Conservation (phyloP, 2,329 filamentous ascomycete species). For the Cordyceps farinosa region DNA sequence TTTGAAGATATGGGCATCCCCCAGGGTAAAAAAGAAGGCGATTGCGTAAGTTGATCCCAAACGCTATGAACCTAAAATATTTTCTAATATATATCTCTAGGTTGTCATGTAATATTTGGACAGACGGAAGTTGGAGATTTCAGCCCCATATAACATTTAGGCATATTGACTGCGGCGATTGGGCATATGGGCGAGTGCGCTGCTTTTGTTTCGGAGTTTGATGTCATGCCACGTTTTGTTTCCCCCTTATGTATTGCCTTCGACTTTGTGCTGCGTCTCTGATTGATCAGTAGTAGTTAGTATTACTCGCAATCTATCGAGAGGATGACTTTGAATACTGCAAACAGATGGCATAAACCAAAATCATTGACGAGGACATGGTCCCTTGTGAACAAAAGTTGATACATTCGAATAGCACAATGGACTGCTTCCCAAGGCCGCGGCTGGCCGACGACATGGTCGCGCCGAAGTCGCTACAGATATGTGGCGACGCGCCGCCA, state of each 20-base stretch:
- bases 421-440: background rate
- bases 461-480: background rate
- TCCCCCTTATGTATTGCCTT: background rate
- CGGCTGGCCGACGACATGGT: background rate
- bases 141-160: background rate
- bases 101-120: constrained; percentile 13
- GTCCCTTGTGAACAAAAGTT: background rate
- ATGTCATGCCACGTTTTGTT: background rate
- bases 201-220: background rate
- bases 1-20: constrained; percentile 99
- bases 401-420: background rate
- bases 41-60: constrained; percentile 67
- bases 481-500: background rate
- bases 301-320: background rate
- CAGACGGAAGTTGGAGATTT: background rate
- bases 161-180: constrained; percentile 7
- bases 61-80: background rate
- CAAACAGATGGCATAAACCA: background rate
- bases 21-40: constrained; percentile 73
- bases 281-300: background rate
- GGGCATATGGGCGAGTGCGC: background rate
- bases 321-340: background rate
- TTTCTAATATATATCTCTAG: background rate
- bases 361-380: background rate
- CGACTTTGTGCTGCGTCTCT: background rate